phyloP scores from a whole-genome alignment of 805 yeast species.

The Ogataea nitratoaversa region DNA sequence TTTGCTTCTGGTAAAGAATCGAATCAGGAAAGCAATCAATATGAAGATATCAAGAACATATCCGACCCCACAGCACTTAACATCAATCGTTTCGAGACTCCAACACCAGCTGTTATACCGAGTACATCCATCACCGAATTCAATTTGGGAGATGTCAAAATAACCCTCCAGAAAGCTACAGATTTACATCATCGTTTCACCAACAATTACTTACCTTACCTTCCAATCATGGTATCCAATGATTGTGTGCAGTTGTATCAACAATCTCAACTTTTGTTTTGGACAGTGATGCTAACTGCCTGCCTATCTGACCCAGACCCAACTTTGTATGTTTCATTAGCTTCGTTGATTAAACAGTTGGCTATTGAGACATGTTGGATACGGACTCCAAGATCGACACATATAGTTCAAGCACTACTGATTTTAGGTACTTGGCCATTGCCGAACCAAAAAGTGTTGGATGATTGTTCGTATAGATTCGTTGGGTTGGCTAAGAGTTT shows the following conservation, averaged over 20 bases:
- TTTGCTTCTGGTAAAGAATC: slow-evolving; percentile 7
- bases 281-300: slow-evolving; percentile 89
- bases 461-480: slow-evolving; percentile 87
- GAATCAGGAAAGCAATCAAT: slow-evolving; percentile 13
- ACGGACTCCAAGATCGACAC: slow-evolving; percentile 88
- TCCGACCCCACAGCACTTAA: no score
- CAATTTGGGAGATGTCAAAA: slow-evolving; percentile 67
- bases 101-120: slow-evolving; percentile 16
- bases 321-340: slow-evolving; percentile 65
- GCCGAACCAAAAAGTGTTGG: slow-evolving; percentile 87
- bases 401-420: slow-evolving; percentile 83
- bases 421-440: slow-evolving; percentile 89
- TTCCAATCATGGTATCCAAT: slow-evolving; percentile 72
- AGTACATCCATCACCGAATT: slow-evolving; percentile 51
- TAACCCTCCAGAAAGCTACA: slow-evolving; percentile 64
- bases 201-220: slow-evolving; percentile 61
- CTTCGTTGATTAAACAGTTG: slow-evolving; percentile 74
- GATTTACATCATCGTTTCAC: slow-evolving; percentile 70
- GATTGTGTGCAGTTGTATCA: slow-evolving; percentile 73
- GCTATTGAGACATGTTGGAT: slow-evolving; percentile 94
- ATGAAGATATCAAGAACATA: no score
- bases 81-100: no score
- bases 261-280: slow-evolving; percentile 79
- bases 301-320: slow-evolving; percentile 87
- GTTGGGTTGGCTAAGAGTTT: slow-evolving; percentile 81